Evolutionary conservation across 108 stramenopile genomes (phyloP), one percentile per base, ranked within the genome.

Genomic region (Fistulifera solaris): DNA sequence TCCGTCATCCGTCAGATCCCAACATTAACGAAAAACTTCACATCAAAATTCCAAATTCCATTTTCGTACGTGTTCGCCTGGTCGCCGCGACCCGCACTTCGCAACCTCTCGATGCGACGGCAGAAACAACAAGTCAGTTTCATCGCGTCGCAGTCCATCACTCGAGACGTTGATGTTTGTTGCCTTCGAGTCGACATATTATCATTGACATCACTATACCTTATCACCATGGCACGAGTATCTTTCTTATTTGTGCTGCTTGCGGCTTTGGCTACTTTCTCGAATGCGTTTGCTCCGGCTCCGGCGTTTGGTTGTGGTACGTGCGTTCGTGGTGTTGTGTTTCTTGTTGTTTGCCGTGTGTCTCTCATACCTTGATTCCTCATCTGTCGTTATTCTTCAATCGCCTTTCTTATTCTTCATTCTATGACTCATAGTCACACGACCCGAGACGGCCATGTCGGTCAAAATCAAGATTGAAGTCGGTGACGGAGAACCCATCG

Each of bases 401-500:
- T n/a, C n/a, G n/a, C n/a, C n/a, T n/a, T 26, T 56, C 18, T 38
- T 56, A 8, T 40, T 16, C 48, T 48, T 19, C 16, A 56, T 38
- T 40, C 3, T 8, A 6, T 35, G 31, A 35, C 3, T n/a, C n/a
- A 27, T 44, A 19, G 18, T 19, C 8, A 16, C 19, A 56, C 18
- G 31, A 40, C 19, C 5, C 8, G 18, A 59, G 47, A 78, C 85
- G 11, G 67, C 63, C 14, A 68, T 86, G 23, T 48, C 59, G 48
- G 73, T 78, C 55, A 73, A 77, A 41, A 69, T 86, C 71, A 73
- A 84, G 65, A 58, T 85, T 0, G 56, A 66, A 39, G 79, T 91
- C 41, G 85, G 85, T 18, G 85, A 91, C 61, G 89, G 89, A 11
- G 89, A 91, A 62, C 83, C 89, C 48, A 87, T 92, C 62, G 90